These are phyloP conservation scores for Teratosphaeria viscida DNA, from an alignment of 2,329 filamentous ascomycete genomes.

Conservation along the genomic window DNA sequence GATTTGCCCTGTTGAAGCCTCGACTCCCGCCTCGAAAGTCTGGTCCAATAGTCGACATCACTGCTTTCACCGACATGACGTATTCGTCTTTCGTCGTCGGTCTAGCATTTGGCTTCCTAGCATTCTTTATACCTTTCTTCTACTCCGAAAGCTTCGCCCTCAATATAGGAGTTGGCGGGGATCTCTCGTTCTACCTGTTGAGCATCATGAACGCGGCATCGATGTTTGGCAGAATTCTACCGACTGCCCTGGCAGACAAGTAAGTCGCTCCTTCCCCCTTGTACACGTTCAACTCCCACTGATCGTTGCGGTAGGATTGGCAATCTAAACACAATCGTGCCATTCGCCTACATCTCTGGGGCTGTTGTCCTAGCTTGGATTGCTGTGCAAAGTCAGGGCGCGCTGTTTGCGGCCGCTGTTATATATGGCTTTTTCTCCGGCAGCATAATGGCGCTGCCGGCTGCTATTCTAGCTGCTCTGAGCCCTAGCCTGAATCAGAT, in stretches of 20 bases:
- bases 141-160: constrained; percentile 32
- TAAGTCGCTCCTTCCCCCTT: constrained; percentile 21
- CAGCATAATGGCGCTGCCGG: constrained; percentile 37
- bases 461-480: constrained; percentile 31
- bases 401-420: constrained; percentile 33
- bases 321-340: constrained; percentile 13
- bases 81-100: constrained; percentile 27
- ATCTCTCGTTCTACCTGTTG: constrained; percentile 42
- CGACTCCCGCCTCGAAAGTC: constrained; percentile 34
- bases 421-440: constrained; percentile 36
- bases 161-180: constrained; percentile 33
- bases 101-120: constrained; percentile 23
- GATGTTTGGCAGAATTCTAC: constrained; percentile 44
- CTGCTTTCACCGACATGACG: constrained; percentile 29
- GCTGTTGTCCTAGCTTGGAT: constrained; percentile 47
- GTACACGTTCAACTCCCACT: constrained; percentile 10
- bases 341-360: constrained; percentile 27
- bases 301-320: constrained; percentile 42
- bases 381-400: constrained; percentile 31
- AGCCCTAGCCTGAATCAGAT: constrained; percentile 37
- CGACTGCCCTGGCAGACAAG: constrained; percentile 42
- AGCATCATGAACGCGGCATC: constrained; percentile 49
- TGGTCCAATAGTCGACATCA: constrained; percentile 32
- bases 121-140: constrained; percentile 31
- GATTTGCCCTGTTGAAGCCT: constrained; percentile 14